Base-by-base conservation (phyloP, 371 early-diverging fungal species). In the Mucor indicus region DNA sequence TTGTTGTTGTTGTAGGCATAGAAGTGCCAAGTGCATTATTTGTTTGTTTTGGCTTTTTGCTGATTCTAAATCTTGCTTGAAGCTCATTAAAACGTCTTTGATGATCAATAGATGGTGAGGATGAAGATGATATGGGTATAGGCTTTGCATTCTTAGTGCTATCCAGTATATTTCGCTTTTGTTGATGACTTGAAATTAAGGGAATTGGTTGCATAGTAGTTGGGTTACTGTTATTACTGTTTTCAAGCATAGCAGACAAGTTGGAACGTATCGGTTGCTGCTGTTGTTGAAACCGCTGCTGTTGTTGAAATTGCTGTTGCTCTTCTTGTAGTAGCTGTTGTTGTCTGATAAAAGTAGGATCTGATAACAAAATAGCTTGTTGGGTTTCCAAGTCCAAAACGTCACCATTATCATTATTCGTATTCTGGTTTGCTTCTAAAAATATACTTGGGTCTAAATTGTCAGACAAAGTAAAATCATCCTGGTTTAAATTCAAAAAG, bases 301-400 rank as follows among this genome's bases (percentile, higher is more conserved):
- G 29, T 13, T 6, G 38, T 20, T 20, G 38, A 16, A 11, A 13
- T 22, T 30, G 11, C 36, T 25, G 17, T 45, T 43, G 33, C 30
- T 43, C 15, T 12, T 60, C 42, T 46, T 53, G 57, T 32, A 60
- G 30, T 10, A 57, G 24, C 31, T 65, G 61, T 23, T 65, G 65
- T 24, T 65, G 65, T 25, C 54, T 38, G 11, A 54, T 9, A 36
- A 57, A 65, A 20, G 46, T 53, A 17, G 65, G 65, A 36, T 65
- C 65, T 7, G 65, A 60, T 11, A 65, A 38, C 12, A 65, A 38
- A 19, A 65, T 65, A 9, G 48, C 53, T 16, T 59, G 55, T 17
- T 63, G 44, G 6, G 48, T 48, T 1, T 38, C 38, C 9, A 38
- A 7, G 9, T 32, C 23, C 21, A 6, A 8, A 29, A 8, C 30